Percentiles rank a stretch among this genome's conserved stretches.
phyloP scores from a whole-genome alignment of 495 filamentous ascomycete genomes.

The Paragyromitra xinjiangensis region DNA sequence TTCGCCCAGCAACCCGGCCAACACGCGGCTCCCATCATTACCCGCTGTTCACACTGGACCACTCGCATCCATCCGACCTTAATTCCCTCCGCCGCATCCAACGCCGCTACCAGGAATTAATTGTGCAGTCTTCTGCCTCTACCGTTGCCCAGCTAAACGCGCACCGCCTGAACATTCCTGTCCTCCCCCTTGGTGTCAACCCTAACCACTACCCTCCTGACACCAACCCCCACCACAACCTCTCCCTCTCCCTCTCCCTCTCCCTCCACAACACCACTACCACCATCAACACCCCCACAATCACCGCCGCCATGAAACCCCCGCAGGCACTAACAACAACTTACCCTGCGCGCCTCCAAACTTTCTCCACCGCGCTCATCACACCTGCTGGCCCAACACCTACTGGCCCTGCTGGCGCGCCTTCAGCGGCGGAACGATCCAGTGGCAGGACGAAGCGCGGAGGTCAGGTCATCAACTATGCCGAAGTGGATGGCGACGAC shows the following conservation, averaged over 20 bases:
- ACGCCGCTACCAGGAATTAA: conserved; percentile 40
- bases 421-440: conserved; percentile 69
- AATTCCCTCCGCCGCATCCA: conserved; percentile 43
- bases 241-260: conserved; percentile 8
- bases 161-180: conserved; percentile 31
- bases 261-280: conserved; percentile 12
- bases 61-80: conserved; percentile 7
- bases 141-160: conserved; percentile 31
- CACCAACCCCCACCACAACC: conserved; percentile 24
- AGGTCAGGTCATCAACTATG: conserved; percentile 95
- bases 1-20: conserved; percentile 29
- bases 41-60: conserved; percentile 33
- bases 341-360: conserved; percentile 83
- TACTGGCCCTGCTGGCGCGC: conserved; percentile 65
- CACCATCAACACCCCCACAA: conserved; percentile 20
- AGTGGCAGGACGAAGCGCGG: conserved; percentile 94
- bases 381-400: conserved; percentile 81
- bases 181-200: conserved; percentile 26
- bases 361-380: conserved; percentile 91
- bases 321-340: conserved; percentile 89
- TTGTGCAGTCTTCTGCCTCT: background rate
- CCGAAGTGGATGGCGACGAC: conserved; percentile 93
- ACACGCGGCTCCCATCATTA: conserved; percentile 36
- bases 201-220: conserved; percentile 16
- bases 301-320: conserved; percentile 58